Base-by-base conservation (phyloP, 2,329 filamentous ascomycete species). In the Exophiala sp. region DNA sequence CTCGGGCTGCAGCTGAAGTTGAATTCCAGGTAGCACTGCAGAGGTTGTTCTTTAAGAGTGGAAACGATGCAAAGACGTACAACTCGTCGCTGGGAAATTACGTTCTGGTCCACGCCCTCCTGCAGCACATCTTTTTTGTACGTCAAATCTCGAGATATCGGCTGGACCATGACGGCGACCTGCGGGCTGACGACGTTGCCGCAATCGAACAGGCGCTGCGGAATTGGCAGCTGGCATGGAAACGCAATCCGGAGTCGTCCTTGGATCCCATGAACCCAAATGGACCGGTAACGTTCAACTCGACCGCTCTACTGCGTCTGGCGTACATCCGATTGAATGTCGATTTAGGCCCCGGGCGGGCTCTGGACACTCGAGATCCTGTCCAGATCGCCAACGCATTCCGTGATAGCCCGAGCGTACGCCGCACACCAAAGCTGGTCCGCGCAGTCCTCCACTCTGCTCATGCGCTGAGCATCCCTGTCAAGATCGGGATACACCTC, bases 121-220 rank as follows among this genome's bases (percentile, higher is more conserved):
- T 87, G 9, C 84, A 88, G 59, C 82, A 86, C 54, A 82, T 88
- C 13, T 87, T 83, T 63, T 71, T 86, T 30, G 65, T 85, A 18
- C 83, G 84, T 4, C 51, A 57, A 35, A 32, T 50, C 8, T 58
- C n/a, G n/a, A n/a, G n/a, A n/a, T n/a, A n/a, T n/a, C n/a, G n/a
- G n/a, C n/a, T n/a, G n/a, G n/a, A n/a, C n/a, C n/a, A n/a, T n/a
- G n/a, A n/a, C n/a, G 5, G 24, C 5, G 24, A 27, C 10, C 5
- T 27, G 24, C 24, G 5, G 6, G 24, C 5, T 5, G 10, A 27
- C 10, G 24, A 10, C 24, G 24, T 27, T 27, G n/a, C n/a, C n/a
- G n/a, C n/a, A n/a, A n/a, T n/a, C 24, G 10, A 10, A 27, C 5
- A 73, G 40, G 73, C 75, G 11, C 54, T 71, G 10, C 57, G 66